Evolutionary conservation across 129 eudicot species (phyloP).

Genomic region (Smallanthus sonchifolius): DNA sequence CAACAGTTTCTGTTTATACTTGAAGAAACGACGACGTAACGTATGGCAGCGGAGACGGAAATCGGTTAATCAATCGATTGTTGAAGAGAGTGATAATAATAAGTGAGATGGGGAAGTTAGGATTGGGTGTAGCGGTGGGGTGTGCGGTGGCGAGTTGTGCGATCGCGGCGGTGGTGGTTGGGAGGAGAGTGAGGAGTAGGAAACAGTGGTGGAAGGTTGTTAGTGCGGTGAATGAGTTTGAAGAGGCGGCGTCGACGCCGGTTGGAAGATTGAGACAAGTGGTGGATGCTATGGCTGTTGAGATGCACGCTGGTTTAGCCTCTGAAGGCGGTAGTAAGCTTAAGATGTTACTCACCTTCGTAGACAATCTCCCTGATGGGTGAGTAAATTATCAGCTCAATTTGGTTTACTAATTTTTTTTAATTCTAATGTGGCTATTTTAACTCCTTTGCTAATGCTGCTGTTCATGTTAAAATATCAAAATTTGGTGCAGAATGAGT

Average conservation of each 20-base stretch:
- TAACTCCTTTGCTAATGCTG: constrained; percentile 17
- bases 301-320: constrained; percentile 97
- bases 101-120: constrained; percentile 59
- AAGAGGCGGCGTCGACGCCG: constrained; percentile 52
- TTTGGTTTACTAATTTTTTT: background rate
- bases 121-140: constrained; percentile 59
- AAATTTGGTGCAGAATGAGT: constrained; percentile 7
- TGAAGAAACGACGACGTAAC: background rate
- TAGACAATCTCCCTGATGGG: constrained; percentile 84
- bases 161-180: constrained; percentile 78
- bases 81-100: constrained; percentile 6
- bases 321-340: constrained; percentile 96
- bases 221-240: constrained; percentile 63
- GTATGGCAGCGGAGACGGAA: constrained; percentile 23
- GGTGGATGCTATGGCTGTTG: constrained; percentile 98
- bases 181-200: constrained; percentile 59
- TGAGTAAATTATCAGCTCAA: constrained; percentile 8
- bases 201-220: constrained; percentile 73
- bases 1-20: background rate
- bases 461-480: background rate
- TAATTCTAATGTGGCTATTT: background rate
- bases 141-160: constrained; percentile 70
- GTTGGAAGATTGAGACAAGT: constrained; percentile 69
- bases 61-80: constrained; percentile 1
- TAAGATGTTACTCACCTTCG: constrained; percentile 87